A percentile compares a stretch with the other conserved stretches of the same genome.
phyloP scores from a whole-genome alignment of 169 alveolate genomes.

The Plasmodium gonderi region DNA sequence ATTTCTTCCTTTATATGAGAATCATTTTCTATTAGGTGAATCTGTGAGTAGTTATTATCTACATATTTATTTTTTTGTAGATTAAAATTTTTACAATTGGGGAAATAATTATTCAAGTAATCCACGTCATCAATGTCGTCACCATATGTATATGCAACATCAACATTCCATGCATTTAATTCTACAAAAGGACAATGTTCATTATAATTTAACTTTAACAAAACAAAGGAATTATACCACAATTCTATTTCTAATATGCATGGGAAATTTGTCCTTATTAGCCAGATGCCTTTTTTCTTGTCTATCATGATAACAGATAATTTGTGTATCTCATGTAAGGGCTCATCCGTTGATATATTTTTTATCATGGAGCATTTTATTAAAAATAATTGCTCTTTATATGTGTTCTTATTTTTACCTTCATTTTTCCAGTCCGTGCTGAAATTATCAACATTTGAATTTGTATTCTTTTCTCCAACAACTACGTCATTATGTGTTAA shows the following conservation, averaged over 20 bases:
- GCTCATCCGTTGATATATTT: background rate
- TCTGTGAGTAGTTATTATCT: background rate
- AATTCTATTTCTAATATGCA: constrained; percentile 52
- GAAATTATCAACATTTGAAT: background rate
- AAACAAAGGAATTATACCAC: constrained; percentile 70
- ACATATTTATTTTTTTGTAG: constrained; percentile 35
- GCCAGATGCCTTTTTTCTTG: constrained; percentile 49
- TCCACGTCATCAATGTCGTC: constrained; percentile 73
- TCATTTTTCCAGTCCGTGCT: background rate
- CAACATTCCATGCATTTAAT: constrained; percentile 53
- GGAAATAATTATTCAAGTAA: background rate
- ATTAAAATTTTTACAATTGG: background rate
- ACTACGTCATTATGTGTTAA: background rate
- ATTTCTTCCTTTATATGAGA: background rate
- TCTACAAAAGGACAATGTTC: constrained; percentile 15
- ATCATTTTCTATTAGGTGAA: background rate
- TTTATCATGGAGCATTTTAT: constrained; percentile 71
- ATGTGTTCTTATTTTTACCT: background rate
- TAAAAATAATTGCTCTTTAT: constrained; percentile 41
- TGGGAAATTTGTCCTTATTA: constrained; percentile 31
- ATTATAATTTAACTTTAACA: constrained; percentile 53
- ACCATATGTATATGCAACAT: constrained; percentile 73
- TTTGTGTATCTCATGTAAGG: background rate
- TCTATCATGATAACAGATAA: background rate
- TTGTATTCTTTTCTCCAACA: background rate